These are phyloP conservation scores for Trametes sp. DNA, from an alignment of 1,284 basidiomycete genomes.

Conservation along the genomic window DNA sequence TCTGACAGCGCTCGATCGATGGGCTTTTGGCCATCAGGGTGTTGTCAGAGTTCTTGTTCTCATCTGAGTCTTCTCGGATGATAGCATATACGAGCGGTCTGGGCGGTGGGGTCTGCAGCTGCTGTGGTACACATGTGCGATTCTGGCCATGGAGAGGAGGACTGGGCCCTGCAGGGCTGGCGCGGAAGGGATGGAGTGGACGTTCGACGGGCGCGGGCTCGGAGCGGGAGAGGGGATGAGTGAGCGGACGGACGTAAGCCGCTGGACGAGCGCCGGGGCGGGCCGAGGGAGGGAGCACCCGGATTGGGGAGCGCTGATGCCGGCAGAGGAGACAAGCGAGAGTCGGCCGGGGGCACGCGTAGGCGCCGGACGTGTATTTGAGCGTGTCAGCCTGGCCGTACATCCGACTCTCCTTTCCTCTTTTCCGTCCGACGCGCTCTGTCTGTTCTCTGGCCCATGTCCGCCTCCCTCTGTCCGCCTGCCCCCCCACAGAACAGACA, in stretches of 20 bases:
- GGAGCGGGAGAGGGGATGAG: conserved; percentile 1
- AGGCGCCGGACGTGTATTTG: conserved; percentile 29
- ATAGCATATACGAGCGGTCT: background rate
- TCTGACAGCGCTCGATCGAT: conserved; percentile 5
- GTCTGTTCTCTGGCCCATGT: conserved; percentile 22
- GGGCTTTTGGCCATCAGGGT: background rate
- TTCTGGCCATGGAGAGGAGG: background rate
- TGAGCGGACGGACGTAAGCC: conserved; percentile 27
- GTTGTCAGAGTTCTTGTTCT: conserved; percentile 4
- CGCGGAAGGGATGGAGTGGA: background rate
- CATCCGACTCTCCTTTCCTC: conserved; percentile 18
- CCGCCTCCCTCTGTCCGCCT: conserved; percentile 32
- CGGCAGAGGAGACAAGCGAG: background rate
- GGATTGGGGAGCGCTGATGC: conserved; percentile 16
- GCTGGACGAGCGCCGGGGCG: conserved; percentile 11
- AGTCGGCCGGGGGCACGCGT: conserved; percentile 8
- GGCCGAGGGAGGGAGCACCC: conserved; percentile 21
- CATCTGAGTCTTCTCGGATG: background rate
- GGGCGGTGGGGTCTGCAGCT: background rate
- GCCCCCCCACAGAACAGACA: conserved; percentile 52
- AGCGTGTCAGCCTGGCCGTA: conserved; percentile 13
- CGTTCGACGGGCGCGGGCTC: conserved; percentile 1
- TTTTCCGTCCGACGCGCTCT: conserved; percentile 11
- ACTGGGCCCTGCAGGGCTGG: conserved; percentile 7
- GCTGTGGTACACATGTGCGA: background rate